phyloP scores from a whole-genome alignment of 441 rosid genomes.

The Populus tomentosa region DNA sequence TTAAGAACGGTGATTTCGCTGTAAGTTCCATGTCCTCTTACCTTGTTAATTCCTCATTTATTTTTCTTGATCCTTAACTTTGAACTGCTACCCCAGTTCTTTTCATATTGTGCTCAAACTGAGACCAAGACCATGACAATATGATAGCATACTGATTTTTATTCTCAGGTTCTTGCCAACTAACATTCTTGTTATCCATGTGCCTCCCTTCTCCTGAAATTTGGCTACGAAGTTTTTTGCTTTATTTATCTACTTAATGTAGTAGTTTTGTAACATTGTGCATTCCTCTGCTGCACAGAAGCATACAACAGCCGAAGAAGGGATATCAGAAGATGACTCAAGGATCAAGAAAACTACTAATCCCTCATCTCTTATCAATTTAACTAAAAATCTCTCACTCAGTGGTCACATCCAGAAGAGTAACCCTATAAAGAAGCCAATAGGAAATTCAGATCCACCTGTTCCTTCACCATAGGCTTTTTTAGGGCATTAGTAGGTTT shows the following conservation, averaged over 20 bases:
- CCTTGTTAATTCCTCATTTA: neutral
- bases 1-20: slow-evolving; percentile 29
- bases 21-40: slow-evolving; percentile 27
- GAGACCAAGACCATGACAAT: no score
- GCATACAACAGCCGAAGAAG: slow-evolving; percentile 8
- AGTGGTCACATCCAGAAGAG: slow-evolving; percentile 25
- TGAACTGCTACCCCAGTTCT: no score
- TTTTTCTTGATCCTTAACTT: neutral
- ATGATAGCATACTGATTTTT: no score
- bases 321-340: slow-evolving; percentile 18
- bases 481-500: neutral
- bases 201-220: no score
- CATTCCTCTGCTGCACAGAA: slow-evolving; percentile 12
- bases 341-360: slow-evolving; percentile 11
- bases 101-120: no score
- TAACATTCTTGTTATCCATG: no score
- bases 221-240: neutral
- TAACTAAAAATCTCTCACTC: slow-evolving; percentile 51
- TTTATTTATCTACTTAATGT: no score
- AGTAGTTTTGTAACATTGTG: neutral
- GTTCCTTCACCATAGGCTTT: slow-evolving; percentile 20
- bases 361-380: slow-evolving; percentile 35
- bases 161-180: no score
- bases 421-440: slow-evolving; percentile 18
- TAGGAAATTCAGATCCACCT: slow-evolving; percentile 12